Conservation (phyloP, 2,329 filamentous ascomycete species). For the Nothophoma quercina region DNA sequence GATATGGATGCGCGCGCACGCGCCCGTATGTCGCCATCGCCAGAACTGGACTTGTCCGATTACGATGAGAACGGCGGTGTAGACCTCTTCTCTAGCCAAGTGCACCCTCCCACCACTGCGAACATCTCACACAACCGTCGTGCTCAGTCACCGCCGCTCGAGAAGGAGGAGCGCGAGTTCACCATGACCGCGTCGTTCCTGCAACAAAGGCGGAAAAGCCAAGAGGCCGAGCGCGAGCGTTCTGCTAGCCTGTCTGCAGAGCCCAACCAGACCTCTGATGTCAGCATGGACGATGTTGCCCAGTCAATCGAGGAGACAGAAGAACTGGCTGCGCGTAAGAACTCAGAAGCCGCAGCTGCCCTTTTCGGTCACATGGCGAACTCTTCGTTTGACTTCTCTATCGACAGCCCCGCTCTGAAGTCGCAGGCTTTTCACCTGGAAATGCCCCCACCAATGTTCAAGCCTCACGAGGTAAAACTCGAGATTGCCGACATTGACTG, state of each 20-base stretch:
- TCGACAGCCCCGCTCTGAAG: conserved; percentile 57
- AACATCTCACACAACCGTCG: conserved; percentile 68
- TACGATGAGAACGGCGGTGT: conserved; percentile 71
- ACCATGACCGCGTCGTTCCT: conserved; percentile 92
- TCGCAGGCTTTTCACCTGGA: conserved; percentile 45
- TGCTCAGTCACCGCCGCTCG: conserved; percentile 85
- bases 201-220: conserved; percentile 63
- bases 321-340: conserved; percentile 58
- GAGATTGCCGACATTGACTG: conserved; percentile 43
- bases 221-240: conserved; percentile 50
- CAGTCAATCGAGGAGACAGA: conserved; percentile 54
- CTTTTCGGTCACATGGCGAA: conserved; percentile 58
- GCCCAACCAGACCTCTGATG: conserved; percentile 37
- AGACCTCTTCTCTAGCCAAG: conserved; percentile 66
- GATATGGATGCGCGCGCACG: conserved; percentile 66
- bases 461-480: conserved; percentile 44
- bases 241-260: conserved; percentile 50
- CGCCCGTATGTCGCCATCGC: conserved; percentile 81
- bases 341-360: conserved; percentile 58
- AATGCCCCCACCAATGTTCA: conserved; percentile 41
- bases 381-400: conserved; percentile 46
- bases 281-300: conserved; percentile 49
- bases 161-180: conserved; percentile 96
- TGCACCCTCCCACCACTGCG: conserved; percentile 50
- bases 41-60: conserved; percentile 91